Evolutionary conservation across 352 stramenopile species (phyloP), one percentile per base, ranked within the genome.

Genomic region (Pythium myriotylum): DNA sequence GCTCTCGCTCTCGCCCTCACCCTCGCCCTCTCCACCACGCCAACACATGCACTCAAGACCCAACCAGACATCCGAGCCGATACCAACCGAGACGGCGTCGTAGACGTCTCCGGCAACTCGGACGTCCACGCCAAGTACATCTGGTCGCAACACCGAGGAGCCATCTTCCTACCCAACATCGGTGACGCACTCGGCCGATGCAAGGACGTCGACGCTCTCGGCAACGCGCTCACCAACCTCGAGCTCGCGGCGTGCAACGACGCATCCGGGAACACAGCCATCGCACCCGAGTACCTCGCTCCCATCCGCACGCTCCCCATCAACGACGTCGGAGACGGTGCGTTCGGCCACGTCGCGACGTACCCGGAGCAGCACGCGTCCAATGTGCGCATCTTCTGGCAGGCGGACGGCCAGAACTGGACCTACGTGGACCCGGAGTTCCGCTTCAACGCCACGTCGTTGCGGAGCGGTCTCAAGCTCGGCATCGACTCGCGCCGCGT

Each of bases 391-490:
- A 26, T 61, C 54, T 61, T 61, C 29, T 61, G 54, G 54, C 23
- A 47, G 27, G 6, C 27, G 10, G 16, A 53, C 16, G 41, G 33
- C 13, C 13, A 20, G 10, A 46, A 53, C 27, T 61, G 54, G 54
- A 61, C 42, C n/a, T 61, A 52, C 42, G 53, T 61, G 19, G 54
- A 61, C 29, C 54, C 54, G 1, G 54, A 61, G 42, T 53, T 61
- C 42, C 54, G 54, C 29, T 61, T 61, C 42, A 46, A 61, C 22
- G 54, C 54, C 7, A 46, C 54, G 26, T 42, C 26, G 0, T 46
- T 61, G 20, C 54, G 54, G 16, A 26, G 35, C 22, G 54, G 54
- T 8, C 54, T 61, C 29, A 51, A n/a, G 19, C 29, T 61, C 19
- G 54, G 54, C 5, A 19, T 61, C 32, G 54, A 61, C 54, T 61